Base-by-base conservation (phyloP, 257 asterid species). In the Primulina huaijiensis region DNA sequence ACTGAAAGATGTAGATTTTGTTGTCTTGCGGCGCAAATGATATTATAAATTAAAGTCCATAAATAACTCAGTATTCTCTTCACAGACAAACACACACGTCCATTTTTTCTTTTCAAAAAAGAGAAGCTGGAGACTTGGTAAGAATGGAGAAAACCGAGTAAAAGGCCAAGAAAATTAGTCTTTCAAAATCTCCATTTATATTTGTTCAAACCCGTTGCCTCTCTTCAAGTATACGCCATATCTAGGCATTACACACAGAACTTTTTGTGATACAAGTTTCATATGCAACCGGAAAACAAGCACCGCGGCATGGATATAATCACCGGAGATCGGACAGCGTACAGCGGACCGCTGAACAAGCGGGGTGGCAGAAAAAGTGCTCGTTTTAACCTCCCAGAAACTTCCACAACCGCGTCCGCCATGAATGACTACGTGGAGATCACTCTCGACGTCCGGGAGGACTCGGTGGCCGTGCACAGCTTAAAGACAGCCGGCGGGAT, bases 401-500 rank as follows among this genome's bases (percentile, higher is more conserved):
- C 64, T 3, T 1, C 79, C 10, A 43, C 69, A 8, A 14, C 23
- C 62, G 27, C 69, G 37, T 46, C 57, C 65, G 60, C 69, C 46
- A 76, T 81, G 40, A 96, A 92, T 12, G 90, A 88, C 27, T 87
- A 92, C 64, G 98, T 93, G 1, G 97, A 93, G 81, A 93, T 90
- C 74, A 93, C 97, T 20, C 92, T 93, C 40, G 96, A 93, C 72
- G 92, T 93, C 16, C 73, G 86, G 23, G 94, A 88, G 19, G 97
- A 92, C 66, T 83, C 98, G 23, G 97, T 92, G 80, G 98, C 98
- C 35, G 95, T 92, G 19, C 96, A 88, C 82, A 90, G 97, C 70
- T 92, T 92, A 3, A 92, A 86, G 74, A 80, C 89, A 3, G 93
- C 97, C 27, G 93, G 82, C 17, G 98, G 97, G 3, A 94, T 84